Conservation (phyloP, 306 rosid species). For the Elaeagnus macrophylla region DNA sequence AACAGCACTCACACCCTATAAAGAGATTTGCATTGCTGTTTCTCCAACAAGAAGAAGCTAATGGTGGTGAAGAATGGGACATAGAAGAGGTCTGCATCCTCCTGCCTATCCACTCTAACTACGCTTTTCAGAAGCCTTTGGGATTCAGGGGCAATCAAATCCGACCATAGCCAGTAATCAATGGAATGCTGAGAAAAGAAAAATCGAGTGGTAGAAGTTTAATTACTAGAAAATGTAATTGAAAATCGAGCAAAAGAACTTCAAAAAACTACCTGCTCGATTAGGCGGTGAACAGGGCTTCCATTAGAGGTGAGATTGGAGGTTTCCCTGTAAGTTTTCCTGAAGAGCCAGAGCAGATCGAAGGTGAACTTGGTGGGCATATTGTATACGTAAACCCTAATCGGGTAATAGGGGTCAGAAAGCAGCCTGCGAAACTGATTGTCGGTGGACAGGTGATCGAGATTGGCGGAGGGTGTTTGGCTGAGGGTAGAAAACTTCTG, state of each 20-base stretch:
- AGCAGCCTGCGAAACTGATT: conserved; percentile 25
- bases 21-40: conserved; percentile 95
- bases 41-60: conserved; percentile 84
- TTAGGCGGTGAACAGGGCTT: conserved; percentile 89
- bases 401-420: conserved; percentile 48
- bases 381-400: conserved; percentile 74
- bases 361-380: conserved; percentile 80
- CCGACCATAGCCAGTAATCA: conserved; percentile 97
- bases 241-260: neutral
- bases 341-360: conserved; percentile 69
- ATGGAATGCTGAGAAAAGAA: conserved; percentile 56
- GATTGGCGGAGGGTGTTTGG: neutral
- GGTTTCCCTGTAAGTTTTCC: conserved; percentile 46
- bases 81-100: conserved; percentile 91
- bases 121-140: conserved; percentile 59
- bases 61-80: conserved; percentile 93
- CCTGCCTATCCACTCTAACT: conserved; percentile 62
- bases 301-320: conserved; percentile 91
- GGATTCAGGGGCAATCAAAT: conserved; percentile 69
- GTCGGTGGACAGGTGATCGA: conserved; percentile 32
- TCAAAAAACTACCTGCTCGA: conserved; percentile 54
- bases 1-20: conserved; percentile 99
- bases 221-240: neutral
- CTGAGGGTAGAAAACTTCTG: conserved; percentile 16
- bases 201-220: neutral